These are phyloP conservation scores for Kazachstania sp. DNA, from an alignment of 1,139 yeast species.

Conservation along the genomic window DNA sequence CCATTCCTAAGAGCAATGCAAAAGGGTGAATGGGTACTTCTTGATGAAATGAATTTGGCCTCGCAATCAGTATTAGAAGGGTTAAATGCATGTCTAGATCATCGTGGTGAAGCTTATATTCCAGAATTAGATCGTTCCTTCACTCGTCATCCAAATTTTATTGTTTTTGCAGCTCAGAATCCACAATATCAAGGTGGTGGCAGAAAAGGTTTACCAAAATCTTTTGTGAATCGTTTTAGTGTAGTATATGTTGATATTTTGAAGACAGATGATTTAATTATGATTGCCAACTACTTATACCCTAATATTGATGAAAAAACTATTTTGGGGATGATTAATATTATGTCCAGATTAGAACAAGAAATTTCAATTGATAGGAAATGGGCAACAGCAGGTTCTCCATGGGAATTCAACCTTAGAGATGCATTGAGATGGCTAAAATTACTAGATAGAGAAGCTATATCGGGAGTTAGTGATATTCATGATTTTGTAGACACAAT, in stretches of 20 bases:
- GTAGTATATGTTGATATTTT: slow-evolving; percentile 88
- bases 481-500: slow-evolving; percentile 67
- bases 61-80: slow-evolving; percentile 97
- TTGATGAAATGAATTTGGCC: slow-evolving; percentile 97
- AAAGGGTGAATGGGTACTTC: slow-evolving; percentile 90
- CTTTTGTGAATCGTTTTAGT: slow-evolving; percentile 88
- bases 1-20: slow-evolving; percentile 97
- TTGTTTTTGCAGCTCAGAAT: slow-evolving; percentile 97
- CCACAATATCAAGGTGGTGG: slow-evolving; percentile 99
- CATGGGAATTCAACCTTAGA: slow-evolving; percentile 95
- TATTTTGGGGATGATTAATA: slow-evolving; percentile 50
- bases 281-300: slow-evolving; percentile 66
- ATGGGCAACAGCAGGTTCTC: slow-evolving; percentile 81
- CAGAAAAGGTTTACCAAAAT: slow-evolving; percentile 93
- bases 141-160: slow-evolving; percentile 70
- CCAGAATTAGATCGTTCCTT: slow-evolving; percentile 88
- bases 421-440: slow-evolving; percentile 89
- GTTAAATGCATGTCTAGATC: slow-evolving; percentile 93
- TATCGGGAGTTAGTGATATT: slow-evolving; percentile 35
- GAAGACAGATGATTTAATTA: slow-evolving; percentile 55
- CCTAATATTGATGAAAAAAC: slow-evolving; percentile 47
- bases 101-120: slow-evolving; percentile 92
- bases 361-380: slow-evolving; percentile 49
- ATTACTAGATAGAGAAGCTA: slow-evolving; percentile 37
- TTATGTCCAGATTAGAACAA: slow-evolving; percentile 59